Evolutionary conservation across 1,284 basidiomycete genomes (phyloP).

Genomic region (Hemileia vastatrix): DNA sequence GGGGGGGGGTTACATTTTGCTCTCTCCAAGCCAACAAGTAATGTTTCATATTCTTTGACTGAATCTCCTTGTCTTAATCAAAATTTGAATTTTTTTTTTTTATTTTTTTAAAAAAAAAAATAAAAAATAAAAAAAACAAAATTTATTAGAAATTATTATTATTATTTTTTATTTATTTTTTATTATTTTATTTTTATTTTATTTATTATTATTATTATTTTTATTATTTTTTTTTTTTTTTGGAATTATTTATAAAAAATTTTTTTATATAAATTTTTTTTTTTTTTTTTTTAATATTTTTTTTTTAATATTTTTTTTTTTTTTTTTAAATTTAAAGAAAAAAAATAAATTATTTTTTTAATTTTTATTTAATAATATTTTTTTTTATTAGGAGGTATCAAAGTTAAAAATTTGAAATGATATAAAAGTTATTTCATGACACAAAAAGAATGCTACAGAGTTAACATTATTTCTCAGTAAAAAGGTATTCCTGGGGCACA

Average conservation of each 20-base stretch:
- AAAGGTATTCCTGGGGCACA: no score
- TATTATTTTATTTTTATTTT: not conserved
- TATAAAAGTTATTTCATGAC: no score
- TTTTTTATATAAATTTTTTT: not conserved
- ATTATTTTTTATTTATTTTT: not conserved
- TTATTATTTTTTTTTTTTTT: not conserved
- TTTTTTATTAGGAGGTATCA: not conserved
- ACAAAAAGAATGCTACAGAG: no score
- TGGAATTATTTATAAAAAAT: not conserved
- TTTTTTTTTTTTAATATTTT: slow-evolving; percentile 3
- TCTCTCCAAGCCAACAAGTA: slow-evolving; percentile 5
- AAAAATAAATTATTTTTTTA: not conserved
- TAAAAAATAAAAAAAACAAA: not conserved
- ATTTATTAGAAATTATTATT: not conserved
- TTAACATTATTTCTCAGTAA: no score
- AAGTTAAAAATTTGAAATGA: not conserved
- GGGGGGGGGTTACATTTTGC: no score
- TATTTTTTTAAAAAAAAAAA: not conserved
- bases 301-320: not conserved
- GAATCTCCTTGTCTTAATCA: slow-evolving; percentile 63
- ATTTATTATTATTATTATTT: not conserved
- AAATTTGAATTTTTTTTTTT: slow-evolving; percentile 19
- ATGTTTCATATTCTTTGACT: slow-evolving; percentile 71
- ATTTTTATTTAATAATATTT: not conserved
- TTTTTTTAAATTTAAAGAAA: not conserved